Conservation (phyloP, 2,329 filamentous ascomycete genomes). For the Sordariomycetes sp. region DNA sequence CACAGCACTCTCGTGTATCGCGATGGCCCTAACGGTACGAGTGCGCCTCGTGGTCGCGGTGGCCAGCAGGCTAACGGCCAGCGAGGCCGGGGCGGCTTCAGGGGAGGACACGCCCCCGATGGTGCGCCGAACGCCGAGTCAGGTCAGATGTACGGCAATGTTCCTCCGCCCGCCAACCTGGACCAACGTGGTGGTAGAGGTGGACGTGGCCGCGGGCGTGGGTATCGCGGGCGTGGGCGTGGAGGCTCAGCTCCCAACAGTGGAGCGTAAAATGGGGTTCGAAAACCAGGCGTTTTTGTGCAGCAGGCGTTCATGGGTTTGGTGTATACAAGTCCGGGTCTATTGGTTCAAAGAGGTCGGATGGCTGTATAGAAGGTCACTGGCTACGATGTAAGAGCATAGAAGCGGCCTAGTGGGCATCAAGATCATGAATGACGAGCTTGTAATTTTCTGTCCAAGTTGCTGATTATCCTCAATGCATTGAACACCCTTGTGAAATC, state of each 20-base stretch:
- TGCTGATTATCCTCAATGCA: too few relatives aligned
- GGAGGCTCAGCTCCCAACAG: constrained; percentile 13
- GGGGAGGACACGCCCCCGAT: constrained; percentile 9
- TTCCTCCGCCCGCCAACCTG: constrained; percentile 51
- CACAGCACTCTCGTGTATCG: constrained; percentile 47
- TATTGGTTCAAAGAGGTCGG: too few relatives aligned
- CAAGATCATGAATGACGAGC: too few relatives aligned
- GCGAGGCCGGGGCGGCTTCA: constrained; percentile 16
- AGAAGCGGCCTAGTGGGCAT: too few relatives aligned
- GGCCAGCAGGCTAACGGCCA: constrained; percentile 12
- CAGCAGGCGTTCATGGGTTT: too few relatives aligned
- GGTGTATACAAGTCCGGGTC: too few relatives aligned
- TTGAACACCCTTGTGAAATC: too few relatives aligned
- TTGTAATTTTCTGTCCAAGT: too few relatives aligned
- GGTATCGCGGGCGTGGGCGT: constrained; percentile 27
- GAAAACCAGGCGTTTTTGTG: too few relatives aligned
- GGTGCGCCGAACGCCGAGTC: constrained; percentile 7
- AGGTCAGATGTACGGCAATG: constrained; percentile 37
- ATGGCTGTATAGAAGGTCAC: too few relatives aligned
- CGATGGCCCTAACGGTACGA: constrained; percentile 20
- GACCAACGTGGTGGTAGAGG: constrained; percentile 33
- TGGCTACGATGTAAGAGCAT: too few relatives aligned
- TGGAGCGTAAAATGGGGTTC: too few relatives aligned
- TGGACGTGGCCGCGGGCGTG: constrained; percentile 28
- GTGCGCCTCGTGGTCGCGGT: constrained; percentile 8